Conservation (phyloP, 2,329 filamentous ascomycete genomes). For the Stagonosporopsis rhizophila region DNA sequence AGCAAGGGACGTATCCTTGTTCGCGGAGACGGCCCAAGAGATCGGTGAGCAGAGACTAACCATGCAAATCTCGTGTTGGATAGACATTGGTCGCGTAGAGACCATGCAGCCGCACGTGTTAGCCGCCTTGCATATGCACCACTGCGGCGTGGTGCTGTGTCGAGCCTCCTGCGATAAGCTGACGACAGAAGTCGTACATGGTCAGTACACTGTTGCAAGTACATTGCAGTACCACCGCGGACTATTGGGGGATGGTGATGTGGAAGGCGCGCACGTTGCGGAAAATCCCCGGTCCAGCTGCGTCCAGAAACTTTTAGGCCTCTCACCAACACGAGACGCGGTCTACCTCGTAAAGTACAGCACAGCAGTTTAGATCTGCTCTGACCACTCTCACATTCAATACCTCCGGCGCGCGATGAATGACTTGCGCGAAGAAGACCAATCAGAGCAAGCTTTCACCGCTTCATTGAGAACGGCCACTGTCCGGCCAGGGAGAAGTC, state of each 20-base stretch:
- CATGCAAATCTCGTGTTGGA: constrained; percentile 24
- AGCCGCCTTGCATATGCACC: constrained; percentile 23
- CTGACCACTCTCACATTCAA: constrained; percentile 14
- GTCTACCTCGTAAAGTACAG: constrained; percentile 8
- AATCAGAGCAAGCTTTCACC: constrained; percentile 39
- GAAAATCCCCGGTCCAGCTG: constrained; percentile 1
- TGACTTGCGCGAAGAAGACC: constrained; percentile 23
- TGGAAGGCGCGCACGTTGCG: neutral
- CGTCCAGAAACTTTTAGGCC: constrained; percentile 1
- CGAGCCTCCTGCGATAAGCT: constrained; percentile 36
- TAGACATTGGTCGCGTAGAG: constrained; percentile 23
- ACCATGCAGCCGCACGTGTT: constrained; percentile 21
- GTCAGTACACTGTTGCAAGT: constrained; percentile 14
- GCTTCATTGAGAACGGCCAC: constrained; percentile 31
- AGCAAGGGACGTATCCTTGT: constrained; percentile 16
- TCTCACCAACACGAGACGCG: constrained; percentile 8
- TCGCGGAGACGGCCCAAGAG: constrained; percentile 25
- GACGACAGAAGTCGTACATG: constrained; percentile 19
- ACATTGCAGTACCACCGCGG: constrained; percentile 6
- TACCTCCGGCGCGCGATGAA: constrained; percentile 18
- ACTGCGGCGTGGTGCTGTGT: constrained; percentile 24
- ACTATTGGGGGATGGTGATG: neutral
- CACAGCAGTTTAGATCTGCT: constrained; percentile 18
- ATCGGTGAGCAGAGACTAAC: constrained; percentile 29
- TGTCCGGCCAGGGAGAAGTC: constrained; percentile 27